These are phyloP conservation scores for Kingdonia uniflora DNA, from an alignment of 164 flowering plant genomes.

Conservation along the genomic window DNA sequence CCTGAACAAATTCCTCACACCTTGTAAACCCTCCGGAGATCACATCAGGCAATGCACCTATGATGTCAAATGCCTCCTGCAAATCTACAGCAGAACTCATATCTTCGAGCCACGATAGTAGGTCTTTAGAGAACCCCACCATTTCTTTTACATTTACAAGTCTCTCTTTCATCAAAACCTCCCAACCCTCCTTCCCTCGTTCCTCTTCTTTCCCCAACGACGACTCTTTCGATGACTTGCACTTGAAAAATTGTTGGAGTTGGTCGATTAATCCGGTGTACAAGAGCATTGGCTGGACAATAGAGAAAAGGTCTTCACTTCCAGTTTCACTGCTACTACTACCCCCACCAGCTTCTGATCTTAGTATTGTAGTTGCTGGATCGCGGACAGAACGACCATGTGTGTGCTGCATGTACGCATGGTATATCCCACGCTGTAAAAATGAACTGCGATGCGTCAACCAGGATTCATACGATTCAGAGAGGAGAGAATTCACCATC, in stretches of 20 bases:
- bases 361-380: conserved; percentile 18
- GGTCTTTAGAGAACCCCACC: conserved; percentile 86
- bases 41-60: conserved; percentile 72
- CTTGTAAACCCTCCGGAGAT: conserved; percentile 42
- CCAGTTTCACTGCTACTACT: conserved; percentile 20
- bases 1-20: conserved; percentile 80
- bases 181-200: conserved; percentile 58
- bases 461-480: conserved; percentile 91
- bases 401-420: conserved; percentile 79
- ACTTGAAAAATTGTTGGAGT: conserved; percentile 75
- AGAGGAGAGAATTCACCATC: conserved; percentile 93
- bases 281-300: conserved; percentile 78
- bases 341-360: conserved; percentile 20
- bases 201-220: conserved; percentile 26
- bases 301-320: conserved; percentile 36
- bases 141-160: conserved; percentile 67
- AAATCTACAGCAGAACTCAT: conserved; percentile 54
- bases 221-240: conserved; percentile 14
- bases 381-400: conserved; percentile 51
- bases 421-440: conserved; percentile 85
- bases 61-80: conserved; percentile 81
- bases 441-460: conserved; percentile 66
- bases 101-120: conserved; percentile 80
- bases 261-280: conserved; percentile 89
- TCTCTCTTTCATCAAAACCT: conserved; percentile 72